Conservation (phyloP, 2,329 filamentous ascomycete species). For the Trichoderma lentiforme region DNA sequence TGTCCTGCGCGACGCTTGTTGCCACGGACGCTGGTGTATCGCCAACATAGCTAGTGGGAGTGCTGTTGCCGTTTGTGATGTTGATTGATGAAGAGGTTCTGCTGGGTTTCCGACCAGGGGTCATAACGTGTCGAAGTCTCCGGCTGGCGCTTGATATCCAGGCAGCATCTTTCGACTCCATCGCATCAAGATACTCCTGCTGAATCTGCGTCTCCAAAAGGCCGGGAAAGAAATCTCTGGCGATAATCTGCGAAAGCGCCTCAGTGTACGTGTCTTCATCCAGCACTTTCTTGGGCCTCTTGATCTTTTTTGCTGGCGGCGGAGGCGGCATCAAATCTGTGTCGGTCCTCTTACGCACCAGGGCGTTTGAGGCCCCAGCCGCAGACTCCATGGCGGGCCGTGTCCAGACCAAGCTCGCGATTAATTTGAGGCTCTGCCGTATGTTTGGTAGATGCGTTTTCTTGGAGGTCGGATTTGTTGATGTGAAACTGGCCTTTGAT, state of each 20-base stretch:
- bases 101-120: slow-evolving; percentile 54
- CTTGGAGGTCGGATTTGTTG: not conserved
- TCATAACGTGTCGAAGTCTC: slow-evolving; percentile 75
- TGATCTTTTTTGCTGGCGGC: slow-evolving; percentile 81
- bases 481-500: not conserved
- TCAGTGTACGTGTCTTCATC: slow-evolving; percentile 94
- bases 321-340: slow-evolving; percentile 80
- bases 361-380: slow-evolving; percentile 46
- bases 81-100: slow-evolving; percentile 26
- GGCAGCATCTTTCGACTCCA: slow-evolving; percentile 77
- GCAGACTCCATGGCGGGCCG: slow-evolving; percentile 36
- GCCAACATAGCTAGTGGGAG: slow-evolving; percentile 64
- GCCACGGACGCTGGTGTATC: slow-evolving; percentile 68
- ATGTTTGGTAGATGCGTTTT: no score
- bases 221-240: slow-evolving; percentile 93
- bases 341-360: slow-evolving; percentile 68
- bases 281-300: slow-evolving; percentile 80
- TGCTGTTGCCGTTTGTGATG: slow-evolving; percentile 40
- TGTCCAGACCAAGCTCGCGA: not conserved
- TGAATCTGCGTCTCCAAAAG: slow-evolving; percentile 81
- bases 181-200: slow-evolving; percentile 85
- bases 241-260: slow-evolving; percentile 88
- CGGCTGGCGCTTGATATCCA: slow-evolving; percentile 84
- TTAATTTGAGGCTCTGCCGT: not conserved
- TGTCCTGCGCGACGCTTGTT: slow-evolving; percentile 37